Percentiles rank a stretch among this genome's conserved stretches.
These are phyloP conservation scores for Cercospora sp. DNA, from an alignment of 2,329 filamentous ascomycete genomes.

Conservation along the genomic window DNA sequence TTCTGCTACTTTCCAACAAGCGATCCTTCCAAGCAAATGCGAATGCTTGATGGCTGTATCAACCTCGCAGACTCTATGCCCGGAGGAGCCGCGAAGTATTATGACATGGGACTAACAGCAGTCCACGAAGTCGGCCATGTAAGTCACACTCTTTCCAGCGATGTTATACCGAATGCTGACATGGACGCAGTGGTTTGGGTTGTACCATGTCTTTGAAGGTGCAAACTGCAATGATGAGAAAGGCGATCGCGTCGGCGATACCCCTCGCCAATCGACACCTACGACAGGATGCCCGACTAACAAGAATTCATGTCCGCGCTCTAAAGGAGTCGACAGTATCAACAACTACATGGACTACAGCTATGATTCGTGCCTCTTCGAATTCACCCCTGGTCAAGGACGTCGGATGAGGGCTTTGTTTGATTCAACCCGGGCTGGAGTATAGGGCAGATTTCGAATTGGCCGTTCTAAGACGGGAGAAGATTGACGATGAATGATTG, in stretches of 20 bases:
- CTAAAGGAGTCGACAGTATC: slow-evolving; percentile 50
- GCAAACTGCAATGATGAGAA: slow-evolving; percentile 1
- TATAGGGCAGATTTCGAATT: background rate
- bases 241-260: slow-evolving; percentile 45
- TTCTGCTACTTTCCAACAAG: slow-evolving; percentile 30
- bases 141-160: background rate
- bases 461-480: background rate
- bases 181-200: slow-evolving; percentile 46
- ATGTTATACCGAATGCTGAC: slow-evolving; percentile 40
- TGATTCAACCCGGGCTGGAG: slow-evolving; percentile 1
- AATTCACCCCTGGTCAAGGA: slow-evolving; percentile 18
- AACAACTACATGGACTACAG: slow-evolving; percentile 55
- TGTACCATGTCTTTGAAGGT: slow-evolving; percentile 43
- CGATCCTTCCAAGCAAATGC: slow-evolving; percentile 42
- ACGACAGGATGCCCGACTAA: slow-evolving; percentile 52
- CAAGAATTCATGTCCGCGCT: slow-evolving; percentile 51
- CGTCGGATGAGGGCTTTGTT: slow-evolving; percentile 9
- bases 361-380: slow-evolving; percentile 17
- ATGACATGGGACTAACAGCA: slow-evolving; percentile 39
- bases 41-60: slow-evolving; percentile 53
- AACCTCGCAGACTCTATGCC: slow-evolving; percentile 55
- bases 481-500: background rate
- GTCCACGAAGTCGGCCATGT: slow-evolving; percentile 10
- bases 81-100: slow-evolving; percentile 46
- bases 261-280: slow-evolving; percentile 29